A percentile compares a stretch with the other conserved stretches of the same genome.
These are phyloP conservation scores for Monilinia aucupariae DNA, from an alignment of 2,329 filamentous ascomycete genomes.

Conservation along the genomic window DNA sequence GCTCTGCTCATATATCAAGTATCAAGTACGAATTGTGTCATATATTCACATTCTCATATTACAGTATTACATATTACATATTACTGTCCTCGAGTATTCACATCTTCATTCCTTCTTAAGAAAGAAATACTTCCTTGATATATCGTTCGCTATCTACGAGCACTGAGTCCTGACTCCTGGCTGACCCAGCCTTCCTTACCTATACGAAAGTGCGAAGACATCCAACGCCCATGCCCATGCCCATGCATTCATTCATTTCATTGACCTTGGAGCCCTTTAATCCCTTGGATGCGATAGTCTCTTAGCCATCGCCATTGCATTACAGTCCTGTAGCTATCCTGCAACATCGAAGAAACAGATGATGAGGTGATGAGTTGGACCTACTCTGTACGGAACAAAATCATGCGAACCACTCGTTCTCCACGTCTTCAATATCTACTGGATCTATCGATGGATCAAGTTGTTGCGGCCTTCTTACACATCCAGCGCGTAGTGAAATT, in stretches of 20 bases:
- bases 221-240: neutral
- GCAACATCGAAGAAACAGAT: neutral
- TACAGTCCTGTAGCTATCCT: too few species aligned
- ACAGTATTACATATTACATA: too few species aligned
- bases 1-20: too few species aligned
- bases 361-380: too few species aligned
- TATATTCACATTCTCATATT: too few species aligned
- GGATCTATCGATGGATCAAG: neutral
- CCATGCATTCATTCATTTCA: neutral
- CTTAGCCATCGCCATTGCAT: neutral
- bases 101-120: neutral
- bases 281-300: neutral
- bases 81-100: too few species aligned
- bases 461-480: neutral
- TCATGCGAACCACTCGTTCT: conserved; percentile 11
- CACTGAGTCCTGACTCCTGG: too few species aligned
- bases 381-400: neutral
- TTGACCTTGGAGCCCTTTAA: neutral
- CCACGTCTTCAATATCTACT: neutral
- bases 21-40: too few species aligned
- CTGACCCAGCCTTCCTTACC: too few species aligned
- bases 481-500: conserved; percentile 8
- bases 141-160: too few species aligned
- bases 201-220: too few species aligned
- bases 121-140: neutral